Conservation (phyloP, 139 green algal species). For the Chlamydomonas sphaeroides region DNA sequence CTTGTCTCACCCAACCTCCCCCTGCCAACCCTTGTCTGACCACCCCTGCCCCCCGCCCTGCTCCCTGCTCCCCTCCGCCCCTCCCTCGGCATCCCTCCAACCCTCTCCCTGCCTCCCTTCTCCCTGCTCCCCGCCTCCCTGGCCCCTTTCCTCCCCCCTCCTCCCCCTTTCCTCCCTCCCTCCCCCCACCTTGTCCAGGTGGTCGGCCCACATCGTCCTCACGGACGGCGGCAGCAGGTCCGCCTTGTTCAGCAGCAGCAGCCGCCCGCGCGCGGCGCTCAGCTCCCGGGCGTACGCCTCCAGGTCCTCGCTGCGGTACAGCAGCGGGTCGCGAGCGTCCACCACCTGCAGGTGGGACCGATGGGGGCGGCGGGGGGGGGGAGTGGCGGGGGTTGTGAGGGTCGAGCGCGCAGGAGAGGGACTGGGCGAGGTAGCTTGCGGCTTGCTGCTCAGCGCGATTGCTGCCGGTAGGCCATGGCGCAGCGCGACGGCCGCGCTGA, state of each 20-base stretch:
- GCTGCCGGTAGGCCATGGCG: too few species aligned
- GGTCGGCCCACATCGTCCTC: constrained; percentile 84
- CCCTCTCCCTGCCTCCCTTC: background rate
- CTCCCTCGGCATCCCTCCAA: background rate
- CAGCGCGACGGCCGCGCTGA: too few species aligned
- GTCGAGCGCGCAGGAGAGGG: too few species aligned
- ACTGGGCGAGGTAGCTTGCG: too few species aligned
- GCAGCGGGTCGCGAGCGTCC: constrained; percentile 93
- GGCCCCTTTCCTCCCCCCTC: background rate
- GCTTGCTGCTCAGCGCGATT: too few species aligned
- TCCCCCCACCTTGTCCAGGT: constrained; percentile 75
- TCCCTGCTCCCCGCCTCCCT: background rate
- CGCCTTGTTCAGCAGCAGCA: constrained; percentile 98
- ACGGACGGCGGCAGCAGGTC: constrained; percentile 87
- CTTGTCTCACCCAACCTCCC: too few species aligned
- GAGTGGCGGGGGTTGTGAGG: background rate
- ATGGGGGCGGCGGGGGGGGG: background rate
- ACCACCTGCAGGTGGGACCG: constrained; percentile 84
- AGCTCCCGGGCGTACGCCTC: constrained; percentile 80
- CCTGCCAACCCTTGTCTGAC: too few species aligned
- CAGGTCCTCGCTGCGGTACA: constrained; percentile 91
- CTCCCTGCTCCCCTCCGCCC: background rate
- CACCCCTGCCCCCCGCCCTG: too few species aligned
- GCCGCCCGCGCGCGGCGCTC: constrained; percentile 69
- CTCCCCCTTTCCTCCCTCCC: background rate